Percentiles rank a stretch among this genome's conserved stretches.
These are phyloP conservation scores for Byssoonygena ceratinophila DNA, from an alignment of 2,329 filamentous ascomycete genomes.

Conservation along the genomic window DNA sequence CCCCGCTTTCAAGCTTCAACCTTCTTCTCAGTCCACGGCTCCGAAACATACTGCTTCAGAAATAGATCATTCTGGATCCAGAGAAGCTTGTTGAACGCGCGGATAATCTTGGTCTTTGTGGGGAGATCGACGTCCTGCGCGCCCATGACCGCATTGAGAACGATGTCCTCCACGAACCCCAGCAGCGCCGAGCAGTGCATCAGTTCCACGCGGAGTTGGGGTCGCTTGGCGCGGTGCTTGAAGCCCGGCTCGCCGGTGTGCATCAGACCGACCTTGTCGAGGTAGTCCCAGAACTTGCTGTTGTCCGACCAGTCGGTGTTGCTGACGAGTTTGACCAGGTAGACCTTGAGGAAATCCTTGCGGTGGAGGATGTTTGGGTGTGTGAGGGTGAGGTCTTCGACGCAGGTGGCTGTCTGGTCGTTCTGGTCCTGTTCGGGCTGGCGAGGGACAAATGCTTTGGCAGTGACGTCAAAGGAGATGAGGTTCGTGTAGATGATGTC, in stretches of 20 bases:
- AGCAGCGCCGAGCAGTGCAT: conserved; percentile 23
- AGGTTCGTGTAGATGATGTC: conserved; percentile 25
- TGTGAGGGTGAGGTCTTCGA: conserved; percentile 18
- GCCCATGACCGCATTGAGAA: conserved; percentile 22
- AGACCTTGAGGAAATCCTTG: conserved; percentile 24
- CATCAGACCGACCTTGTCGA: conserved; percentile 24
- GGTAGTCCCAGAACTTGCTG: conserved; percentile 24
- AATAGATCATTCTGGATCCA: conserved; percentile 28
- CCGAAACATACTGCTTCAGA: conserved; percentile 21
- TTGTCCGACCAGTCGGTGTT: conserved; percentile 24
- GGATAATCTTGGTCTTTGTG: conserved; percentile 20
- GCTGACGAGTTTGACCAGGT: conserved; percentile 22
- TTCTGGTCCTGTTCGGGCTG: conserved; percentile 18
- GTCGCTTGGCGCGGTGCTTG: conserved; percentile 21
- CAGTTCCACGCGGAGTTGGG: conserved; percentile 23
- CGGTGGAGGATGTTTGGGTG: conserved; percentile 24
- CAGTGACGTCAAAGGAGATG: conserved; percentile 25
- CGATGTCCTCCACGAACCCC: conserved; percentile 23
- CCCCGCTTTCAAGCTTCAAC: background rate
- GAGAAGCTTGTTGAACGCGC: conserved; percentile 24
- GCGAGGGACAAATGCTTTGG: conserved; percentile 22
- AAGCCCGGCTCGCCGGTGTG: conserved; percentile 24
- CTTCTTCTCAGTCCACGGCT: conserved; percentile 11
- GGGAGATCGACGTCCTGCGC: conserved; percentile 21
- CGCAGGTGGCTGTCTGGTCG: conserved; percentile 2